Evolutionary conservation across 345 rosid species (phyloP), one percentile per base, ranked within the genome.

Genomic region (Streptanthus diversifolius): DNA sequence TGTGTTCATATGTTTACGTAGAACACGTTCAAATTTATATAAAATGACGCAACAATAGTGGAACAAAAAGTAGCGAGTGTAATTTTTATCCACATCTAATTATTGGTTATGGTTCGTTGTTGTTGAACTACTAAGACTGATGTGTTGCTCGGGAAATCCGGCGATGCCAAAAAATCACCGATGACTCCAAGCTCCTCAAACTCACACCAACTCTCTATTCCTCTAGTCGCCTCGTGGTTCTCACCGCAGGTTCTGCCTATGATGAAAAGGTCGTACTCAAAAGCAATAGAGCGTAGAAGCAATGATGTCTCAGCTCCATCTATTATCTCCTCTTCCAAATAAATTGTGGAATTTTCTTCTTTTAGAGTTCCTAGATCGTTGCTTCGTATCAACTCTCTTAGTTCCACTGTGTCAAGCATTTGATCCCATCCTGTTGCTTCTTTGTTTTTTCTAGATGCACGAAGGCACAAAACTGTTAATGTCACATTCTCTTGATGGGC

Each of bases 121-220:
- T 77, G 76, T 55, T 77, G 80, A 35, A 77, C 66, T 37, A 77
- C 30, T 58, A 77, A 71, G 18, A 77, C 77, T 10, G 80, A 71
- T 0, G 73, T 66, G 40, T 65, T 71, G 57, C 80, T 65, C 0
- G 60, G 72, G 4, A 72, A 62, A 70, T 87, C 90, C 0, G 70
- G 61, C 0, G 90, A 82, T 10, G 88, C 84, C 60, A 86, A 77
- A 39, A 83, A 49, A 71, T 88, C 93, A 14, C 90, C 87, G 6
- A 88, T 33, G 12, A 77, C 14, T 12, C 93, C 93, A 25, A 30
- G 33, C 33, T 30, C 33, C 1, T 30, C 33, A 30, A 30, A 30
- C 8, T 30, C 33, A 30, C 73, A 83, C 93, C 90, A 88, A 45
- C 71, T 57, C 11, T 80, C 72, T 17, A 88, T 58, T 72, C 66